These are phyloP conservation scores for Senecio squalidus DNA, from an alignment of 140 eudicot genomes.

Conservation along the genomic window DNA sequence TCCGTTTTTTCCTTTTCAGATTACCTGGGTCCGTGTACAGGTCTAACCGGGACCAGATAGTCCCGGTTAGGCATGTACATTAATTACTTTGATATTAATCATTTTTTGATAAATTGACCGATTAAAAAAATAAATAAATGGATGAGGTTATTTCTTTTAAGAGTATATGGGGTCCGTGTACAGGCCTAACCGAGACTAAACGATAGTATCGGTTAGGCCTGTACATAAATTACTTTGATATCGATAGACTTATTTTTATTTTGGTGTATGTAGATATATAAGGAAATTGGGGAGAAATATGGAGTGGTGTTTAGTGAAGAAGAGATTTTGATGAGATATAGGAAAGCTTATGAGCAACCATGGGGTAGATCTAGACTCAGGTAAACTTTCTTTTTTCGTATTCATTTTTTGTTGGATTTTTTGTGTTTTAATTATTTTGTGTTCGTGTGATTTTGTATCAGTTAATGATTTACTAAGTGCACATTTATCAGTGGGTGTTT, in stretches of 20 bases:
- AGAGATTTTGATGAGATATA: slow-evolving; percentile 76
- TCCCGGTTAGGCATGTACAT: too few relatives aligned
- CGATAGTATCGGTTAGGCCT: too few relatives aligned
- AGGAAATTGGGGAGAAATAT: slow-evolving; percentile 88
- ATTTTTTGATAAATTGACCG: too few relatives aligned
- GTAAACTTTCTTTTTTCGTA: slow-evolving; percentile 24
- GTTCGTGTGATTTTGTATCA: background rate
- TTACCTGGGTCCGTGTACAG: background rate
- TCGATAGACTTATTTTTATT: background rate
- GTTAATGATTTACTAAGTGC: background rate
- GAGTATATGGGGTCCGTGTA: too few relatives aligned
- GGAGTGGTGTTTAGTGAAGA: slow-evolving; percentile 77
- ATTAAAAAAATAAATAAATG: too few relatives aligned
- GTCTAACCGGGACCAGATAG: too few relatives aligned
- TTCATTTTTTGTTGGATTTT: background rate
- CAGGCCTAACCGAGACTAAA: too few relatives aligned
- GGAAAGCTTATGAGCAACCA: slow-evolving; percentile 96
- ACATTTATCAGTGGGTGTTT: too few relatives aligned
- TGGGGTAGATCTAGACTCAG: slow-evolving; percentile 98
- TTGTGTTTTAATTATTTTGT: background rate
- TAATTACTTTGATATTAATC: too few relatives aligned
- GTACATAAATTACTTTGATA: background rate
- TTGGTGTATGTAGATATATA: slow-evolving; percentile 54
- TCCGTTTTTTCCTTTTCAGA: background rate
- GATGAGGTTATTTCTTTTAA: too few relatives aligned